Evolutionary conservation across 148 eudicot genomes (phyloP).

Genomic region (Rhododendron kiyosumense): DNA sequence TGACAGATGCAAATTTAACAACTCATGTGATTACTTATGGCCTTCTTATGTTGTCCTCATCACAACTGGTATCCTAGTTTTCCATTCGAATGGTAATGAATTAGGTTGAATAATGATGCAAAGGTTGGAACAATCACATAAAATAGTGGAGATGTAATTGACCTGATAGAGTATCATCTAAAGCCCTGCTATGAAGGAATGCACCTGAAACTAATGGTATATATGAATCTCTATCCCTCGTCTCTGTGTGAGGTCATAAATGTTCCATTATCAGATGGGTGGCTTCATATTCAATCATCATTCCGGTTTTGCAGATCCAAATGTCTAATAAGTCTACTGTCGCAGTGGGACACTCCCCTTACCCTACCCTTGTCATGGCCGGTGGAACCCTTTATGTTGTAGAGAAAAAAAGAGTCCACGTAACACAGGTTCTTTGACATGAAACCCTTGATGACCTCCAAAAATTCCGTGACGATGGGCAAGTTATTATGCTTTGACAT

Average conservation of each 20-base stretch:
- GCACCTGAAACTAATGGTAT: not conserved
- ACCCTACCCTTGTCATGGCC: not conserved
- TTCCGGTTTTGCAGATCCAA: not conserved
- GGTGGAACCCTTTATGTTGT: not conserved
- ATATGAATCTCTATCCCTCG: not conserved
- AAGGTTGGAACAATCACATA: not conserved
- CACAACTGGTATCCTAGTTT: not conserved
- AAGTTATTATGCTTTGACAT: not conserved
- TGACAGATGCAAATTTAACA: not conserved
- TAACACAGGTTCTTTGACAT: not conserved
- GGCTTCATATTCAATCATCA: not conserved
- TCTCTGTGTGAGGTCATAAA: not conserved
- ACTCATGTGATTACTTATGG: not conserved
- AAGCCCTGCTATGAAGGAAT: not conserved
- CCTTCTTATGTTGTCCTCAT: not conserved
- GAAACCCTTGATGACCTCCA: not conserved
- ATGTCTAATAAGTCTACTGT: not conserved
- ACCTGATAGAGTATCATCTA: not conserved
- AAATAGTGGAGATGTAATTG: not conserved
- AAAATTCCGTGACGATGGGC: not conserved
- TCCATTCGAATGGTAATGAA: not conserved
- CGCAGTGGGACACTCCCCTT: not conserved
- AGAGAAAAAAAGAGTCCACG: not conserved
- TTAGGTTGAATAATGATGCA: not conserved
- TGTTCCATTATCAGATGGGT: not conserved